Conservation (phyloP, 495 filamentous ascomycete species). For the Daldinia decipiens region DNA sequence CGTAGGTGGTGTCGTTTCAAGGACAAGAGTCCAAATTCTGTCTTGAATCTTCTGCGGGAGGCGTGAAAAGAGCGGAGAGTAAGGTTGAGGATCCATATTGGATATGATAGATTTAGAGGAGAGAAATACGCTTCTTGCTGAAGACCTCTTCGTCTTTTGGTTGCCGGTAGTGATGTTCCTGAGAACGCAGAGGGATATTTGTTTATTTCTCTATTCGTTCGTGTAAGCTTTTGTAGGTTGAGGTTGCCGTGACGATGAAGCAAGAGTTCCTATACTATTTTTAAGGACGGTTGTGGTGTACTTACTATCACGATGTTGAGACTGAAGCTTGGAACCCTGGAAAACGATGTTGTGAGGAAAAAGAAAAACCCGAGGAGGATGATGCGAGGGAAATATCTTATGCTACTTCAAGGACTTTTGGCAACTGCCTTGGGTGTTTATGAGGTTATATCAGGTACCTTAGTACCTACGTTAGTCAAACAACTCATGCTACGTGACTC, state of each 20-base stretch:
- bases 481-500: background rate
- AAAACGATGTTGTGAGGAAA: too few species aligned
- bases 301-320: background rate
- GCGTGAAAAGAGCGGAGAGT: background rate
- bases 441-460: too few species aligned
- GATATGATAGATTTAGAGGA: background rate
- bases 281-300: background rate
- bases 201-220: background rate
- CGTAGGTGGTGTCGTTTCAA: background rate
- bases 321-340: too few species aligned
- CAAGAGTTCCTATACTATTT: background rate
- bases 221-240: too few species aligned
- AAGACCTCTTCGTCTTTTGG: background rate
- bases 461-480: too few species aligned
- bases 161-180: background rate
- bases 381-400: background rate
- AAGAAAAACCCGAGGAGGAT: too few species aligned
- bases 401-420: background rate
- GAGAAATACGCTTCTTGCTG: background rate
- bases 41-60: background rate
- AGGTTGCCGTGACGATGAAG: background rate
- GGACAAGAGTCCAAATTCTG: background rate
- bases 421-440: background rate
- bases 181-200: background rate
- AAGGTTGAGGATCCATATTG: background rate